These are phyloP conservation scores for Zanthoxylum bungeanum DNA, from an alignment of 345 rosid genomes.

Conservation along the genomic window DNA sequence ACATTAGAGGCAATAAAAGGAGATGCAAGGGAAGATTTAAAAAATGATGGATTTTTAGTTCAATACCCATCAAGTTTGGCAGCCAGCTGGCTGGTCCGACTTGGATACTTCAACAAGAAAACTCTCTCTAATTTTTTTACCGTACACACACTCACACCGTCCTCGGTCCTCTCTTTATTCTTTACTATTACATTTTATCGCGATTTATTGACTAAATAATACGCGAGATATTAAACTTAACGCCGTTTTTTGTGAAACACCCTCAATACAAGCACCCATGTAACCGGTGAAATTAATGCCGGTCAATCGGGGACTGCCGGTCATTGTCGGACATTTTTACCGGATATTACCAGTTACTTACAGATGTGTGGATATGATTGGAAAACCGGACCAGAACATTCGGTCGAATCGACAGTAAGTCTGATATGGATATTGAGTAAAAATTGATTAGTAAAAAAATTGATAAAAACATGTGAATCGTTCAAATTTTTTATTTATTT, in stretches of 20 bases:
- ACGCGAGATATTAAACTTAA: background rate
- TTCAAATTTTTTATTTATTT: no score
- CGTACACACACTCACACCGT: constrained; percentile 10
- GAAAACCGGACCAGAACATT: no score
- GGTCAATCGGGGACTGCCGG: constrained; percentile 42
- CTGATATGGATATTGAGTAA: no score
- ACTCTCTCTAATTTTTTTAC: constrained; percentile 17
- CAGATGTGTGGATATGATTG: background rate
- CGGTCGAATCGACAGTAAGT: no score
- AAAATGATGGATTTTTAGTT: no score
- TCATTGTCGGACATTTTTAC: constrained; percentile 18
- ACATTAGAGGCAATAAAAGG: no score
- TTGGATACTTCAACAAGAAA: constrained; percentile 11
- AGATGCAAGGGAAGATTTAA: no score
- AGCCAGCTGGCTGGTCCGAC: constrained; percentile 48
- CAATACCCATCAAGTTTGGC: constrained; percentile 24
- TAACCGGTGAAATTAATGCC: constrained; percentile 37
- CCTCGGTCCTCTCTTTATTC: no score
- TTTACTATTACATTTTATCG: background rate
- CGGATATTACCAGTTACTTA: constrained; percentile 21
- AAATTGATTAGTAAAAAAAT: no score
- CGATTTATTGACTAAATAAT: constrained; percentile 17
- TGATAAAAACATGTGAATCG: no score
- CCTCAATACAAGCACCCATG: constrained; percentile 38
- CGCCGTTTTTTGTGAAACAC: constrained; percentile 40